Base-by-base conservation (phyloP, 768 basidiomycete species). In the Lactarius psammicola region DNA sequence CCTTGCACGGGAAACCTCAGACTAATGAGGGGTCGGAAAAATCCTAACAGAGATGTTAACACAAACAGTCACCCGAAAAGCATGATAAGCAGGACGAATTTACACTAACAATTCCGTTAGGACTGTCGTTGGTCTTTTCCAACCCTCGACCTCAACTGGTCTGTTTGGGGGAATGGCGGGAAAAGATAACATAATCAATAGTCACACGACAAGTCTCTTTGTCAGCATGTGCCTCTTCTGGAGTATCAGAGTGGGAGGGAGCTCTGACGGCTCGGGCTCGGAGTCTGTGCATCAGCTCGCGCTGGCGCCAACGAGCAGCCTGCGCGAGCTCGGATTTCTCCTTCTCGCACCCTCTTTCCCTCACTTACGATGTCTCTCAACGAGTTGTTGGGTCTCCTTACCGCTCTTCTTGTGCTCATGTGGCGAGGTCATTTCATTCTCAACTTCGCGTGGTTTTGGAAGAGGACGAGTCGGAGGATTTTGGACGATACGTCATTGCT, bases 301-400 rank as follows among this genome's bases (percentile, higher is more conserved):
- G 65, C 60, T 62, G 65, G 65, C 55, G 56, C 60, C 49, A 44
- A n/a, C 65, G 33, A 59, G 59, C 53, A 61, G 30, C 56, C 60
- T 46, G 46, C 55, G 60, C n/a, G 64, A 57, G 60, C 55, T 57
- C 46, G 60, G 56, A 28, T 51, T 51, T 54, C 18, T n/a, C 46
- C 23, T 33, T 18, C 30, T 49, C 26, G 8, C 38, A 46, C 36
- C 15, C 10, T 38, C 33, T 3, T 40, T 51, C 30, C 58, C 36
- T 15, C 30, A 8, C 51, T 28, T 51, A 51, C 5, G 3, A 61
- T 62, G 64, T 44, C 20, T 7, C 42, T 34, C 51, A 42, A 20
- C 30, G 44, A 11, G 55, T 10, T 40, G 46, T 49, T 51, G 33
- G 36, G 28, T 18, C 7, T 66, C n/a, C 46, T 66, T 17, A 31